Conservation (phyloP, 345 rosid genomes). For the Arabis alpina region DNA sequence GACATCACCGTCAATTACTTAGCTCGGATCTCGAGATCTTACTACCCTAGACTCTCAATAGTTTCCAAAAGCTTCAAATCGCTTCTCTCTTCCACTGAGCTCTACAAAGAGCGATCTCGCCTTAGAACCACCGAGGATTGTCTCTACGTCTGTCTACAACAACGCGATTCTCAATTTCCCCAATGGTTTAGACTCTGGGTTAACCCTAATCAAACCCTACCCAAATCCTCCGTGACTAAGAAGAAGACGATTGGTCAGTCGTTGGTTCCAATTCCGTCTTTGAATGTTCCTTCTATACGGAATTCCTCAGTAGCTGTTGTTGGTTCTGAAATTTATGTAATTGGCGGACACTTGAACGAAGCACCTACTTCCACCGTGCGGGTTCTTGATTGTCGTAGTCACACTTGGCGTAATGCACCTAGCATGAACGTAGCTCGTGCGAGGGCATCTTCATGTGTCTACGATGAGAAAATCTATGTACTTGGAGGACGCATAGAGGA, state of each 20-base stretch:
- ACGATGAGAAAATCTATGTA: not conserved
- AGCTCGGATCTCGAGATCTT: no score
- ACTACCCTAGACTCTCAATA: no score
- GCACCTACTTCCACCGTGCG: not conserved
- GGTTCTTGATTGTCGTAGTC: not conserved
- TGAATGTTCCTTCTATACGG: not conserved
- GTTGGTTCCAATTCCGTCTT: not conserved
- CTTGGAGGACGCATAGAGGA: no score
- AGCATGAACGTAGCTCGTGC: not conserved
- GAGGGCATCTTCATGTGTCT: not conserved
- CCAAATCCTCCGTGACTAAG: not conserved
- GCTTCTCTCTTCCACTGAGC: no score
- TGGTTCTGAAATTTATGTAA: not conserved
- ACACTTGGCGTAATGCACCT: slow-evolving; percentile 3
- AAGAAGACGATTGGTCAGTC: not conserved
- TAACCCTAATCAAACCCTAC: not conserved
- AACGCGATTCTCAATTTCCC: not conserved
- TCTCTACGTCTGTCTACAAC: no score
- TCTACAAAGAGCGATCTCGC: no score
- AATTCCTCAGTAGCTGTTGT: no score
- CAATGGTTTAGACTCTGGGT: not conserved
- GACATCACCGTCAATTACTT: no score
- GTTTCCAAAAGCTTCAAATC: no score
- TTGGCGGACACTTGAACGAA: not conserved
- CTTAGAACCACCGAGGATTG: no score